A percentile compares a stretch with the other conserved stretches of the same genome.
Conservation (phyloP, 192 early-diverging fungal genomes). For the Umbelopsis sp. region DNA sequence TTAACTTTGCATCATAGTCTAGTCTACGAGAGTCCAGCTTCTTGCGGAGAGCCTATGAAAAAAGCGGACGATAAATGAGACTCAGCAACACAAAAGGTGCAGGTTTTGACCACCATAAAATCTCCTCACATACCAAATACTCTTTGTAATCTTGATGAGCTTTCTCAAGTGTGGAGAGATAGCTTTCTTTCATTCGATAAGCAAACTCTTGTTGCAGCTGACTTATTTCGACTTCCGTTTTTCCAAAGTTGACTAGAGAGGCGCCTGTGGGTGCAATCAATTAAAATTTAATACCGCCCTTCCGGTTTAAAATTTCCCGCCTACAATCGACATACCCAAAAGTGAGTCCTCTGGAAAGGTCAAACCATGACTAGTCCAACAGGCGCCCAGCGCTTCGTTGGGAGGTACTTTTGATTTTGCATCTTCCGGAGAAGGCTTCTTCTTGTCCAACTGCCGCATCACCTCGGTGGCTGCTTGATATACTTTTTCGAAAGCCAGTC, state of each 20-base stretch:
- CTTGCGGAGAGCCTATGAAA: slow-evolving; percentile 61
- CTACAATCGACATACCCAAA: slow-evolving; percentile 39
- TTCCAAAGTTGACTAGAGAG: slow-evolving; percentile 54
- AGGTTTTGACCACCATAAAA: background rate
- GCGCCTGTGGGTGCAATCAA: slow-evolving; percentile 38
- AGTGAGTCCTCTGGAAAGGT: slow-evolving; percentile 42
- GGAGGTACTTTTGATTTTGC: slow-evolving; percentile 63
- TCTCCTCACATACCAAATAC: slow-evolving; percentile 48
- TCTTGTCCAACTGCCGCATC: slow-evolving; percentile 57
- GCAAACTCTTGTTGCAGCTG: slow-evolving; percentile 51
- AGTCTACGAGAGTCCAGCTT: slow-evolving; percentile 88
- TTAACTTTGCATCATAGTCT: slow-evolving; percentile 91
- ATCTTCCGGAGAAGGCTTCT: slow-evolving; percentile 65
- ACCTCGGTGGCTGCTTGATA: slow-evolving; percentile 55
- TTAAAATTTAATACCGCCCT: background rate
- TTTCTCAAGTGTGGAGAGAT: slow-evolving; percentile 41
- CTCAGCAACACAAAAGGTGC: slow-evolving; percentile 19
- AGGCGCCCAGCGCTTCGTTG: slow-evolving; percentile 64
- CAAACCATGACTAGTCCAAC: slow-evolving; percentile 66
- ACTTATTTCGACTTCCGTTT: slow-evolving; percentile 48
- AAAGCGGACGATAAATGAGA: background rate
- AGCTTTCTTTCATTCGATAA: slow-evolving; percentile 36
- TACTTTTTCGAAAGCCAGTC: slow-evolving; percentile 66
- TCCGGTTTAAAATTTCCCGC: slow-evolving; percentile 20
- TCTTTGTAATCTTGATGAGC: slow-evolving; percentile 52